A percentile compares a stretch with the other conserved stretches of the same genome.
phyloP scores from a whole-genome alignment of 1,284 basidiomycete species.

The Tremellales sp. region DNA sequence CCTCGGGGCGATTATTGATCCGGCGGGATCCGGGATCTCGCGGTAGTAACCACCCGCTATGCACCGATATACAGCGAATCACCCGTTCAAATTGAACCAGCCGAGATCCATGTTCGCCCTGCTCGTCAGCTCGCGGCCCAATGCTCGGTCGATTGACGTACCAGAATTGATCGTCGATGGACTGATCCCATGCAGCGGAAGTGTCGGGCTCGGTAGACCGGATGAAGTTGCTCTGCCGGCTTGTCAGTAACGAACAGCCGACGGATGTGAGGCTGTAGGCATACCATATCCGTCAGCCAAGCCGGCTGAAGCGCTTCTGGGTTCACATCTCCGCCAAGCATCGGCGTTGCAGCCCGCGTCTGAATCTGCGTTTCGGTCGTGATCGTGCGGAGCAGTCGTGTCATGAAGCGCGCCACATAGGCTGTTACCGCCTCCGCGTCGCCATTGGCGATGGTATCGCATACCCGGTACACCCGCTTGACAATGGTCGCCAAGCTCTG shows the following conservation, averaged over 20 bases:
- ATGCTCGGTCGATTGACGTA: neutral
- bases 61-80: no score
- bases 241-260: no score
- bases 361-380: neutral
- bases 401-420: conserved; percentile 11
- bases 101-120: neutral
- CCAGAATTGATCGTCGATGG: conserved; percentile 9
- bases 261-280: neutral
- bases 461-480: conserved; percentile 7
- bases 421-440: conserved; percentile 8
- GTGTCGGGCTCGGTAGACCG: neutral
- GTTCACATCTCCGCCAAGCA: neutral
- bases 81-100: no score
- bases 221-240: conserved; percentile 6
- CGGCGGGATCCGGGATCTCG: no score
- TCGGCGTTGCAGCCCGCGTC: neutral
- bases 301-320: neutral
- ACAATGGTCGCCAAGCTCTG: conserved; percentile 4
- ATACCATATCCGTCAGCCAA: neutral
- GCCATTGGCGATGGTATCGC: conserved; percentile 4
- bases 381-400: neutral
- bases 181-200: neutral
- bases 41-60: no score
- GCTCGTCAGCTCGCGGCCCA: neutral
- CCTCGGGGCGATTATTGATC: no score